A percentile compares a stretch with the other conserved stretches of the same genome.
Conservation (phyloP, 2,329 filamentous ascomycete genomes). For the Dryadomyces sulphureus region DNA sequence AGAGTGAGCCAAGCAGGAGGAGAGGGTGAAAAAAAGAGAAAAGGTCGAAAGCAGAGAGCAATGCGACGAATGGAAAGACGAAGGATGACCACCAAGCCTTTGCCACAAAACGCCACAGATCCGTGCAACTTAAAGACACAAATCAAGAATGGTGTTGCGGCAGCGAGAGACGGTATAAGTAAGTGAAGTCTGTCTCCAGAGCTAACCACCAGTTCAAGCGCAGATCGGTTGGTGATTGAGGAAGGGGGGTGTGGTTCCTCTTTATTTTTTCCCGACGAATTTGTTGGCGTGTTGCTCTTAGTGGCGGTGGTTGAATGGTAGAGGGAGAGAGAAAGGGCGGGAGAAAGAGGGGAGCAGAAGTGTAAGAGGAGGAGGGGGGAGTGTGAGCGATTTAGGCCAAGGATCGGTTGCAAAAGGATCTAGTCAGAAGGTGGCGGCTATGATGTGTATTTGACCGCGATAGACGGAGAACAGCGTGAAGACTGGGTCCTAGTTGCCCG, state of each 20-base stretch:
- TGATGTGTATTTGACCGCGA: conserved; percentile 23
- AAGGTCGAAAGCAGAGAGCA: neutral
- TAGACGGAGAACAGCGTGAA: conserved; percentile 16
- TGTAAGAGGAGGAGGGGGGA: neutral
- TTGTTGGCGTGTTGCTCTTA: neutral
- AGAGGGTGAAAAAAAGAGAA: neutral
- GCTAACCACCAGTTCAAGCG: conserved; percentile 17
- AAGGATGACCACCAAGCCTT: neutral
- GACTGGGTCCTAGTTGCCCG: conserved; percentile 10
- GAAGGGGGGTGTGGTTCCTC: neutral
- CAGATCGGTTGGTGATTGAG: conserved; percentile 5
- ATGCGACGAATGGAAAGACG: conserved; percentile 1
- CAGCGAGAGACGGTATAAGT: conserved; percentile 5
- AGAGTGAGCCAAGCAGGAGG: neutral
- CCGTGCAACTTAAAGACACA: neutral
- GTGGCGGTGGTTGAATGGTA: conserved; percentile 1
- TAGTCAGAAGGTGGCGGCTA: conserved; percentile 16
- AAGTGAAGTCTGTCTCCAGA: conserved; percentile 15
- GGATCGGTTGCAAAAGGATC: conserved; percentile 1
- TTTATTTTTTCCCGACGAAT: neutral
- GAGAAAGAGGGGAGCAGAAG: too few relatives aligned
- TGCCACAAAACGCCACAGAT: conserved; percentile 2
- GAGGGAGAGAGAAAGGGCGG: neutral
- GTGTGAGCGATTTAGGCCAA: conserved; percentile 1
- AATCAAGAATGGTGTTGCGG: conserved; percentile 4